These are phyloP conservation scores for Keithomyces neogunnii DNA, from an alignment of 2,329 filamentous ascomycete genomes.

Conservation along the genomic window DNA sequence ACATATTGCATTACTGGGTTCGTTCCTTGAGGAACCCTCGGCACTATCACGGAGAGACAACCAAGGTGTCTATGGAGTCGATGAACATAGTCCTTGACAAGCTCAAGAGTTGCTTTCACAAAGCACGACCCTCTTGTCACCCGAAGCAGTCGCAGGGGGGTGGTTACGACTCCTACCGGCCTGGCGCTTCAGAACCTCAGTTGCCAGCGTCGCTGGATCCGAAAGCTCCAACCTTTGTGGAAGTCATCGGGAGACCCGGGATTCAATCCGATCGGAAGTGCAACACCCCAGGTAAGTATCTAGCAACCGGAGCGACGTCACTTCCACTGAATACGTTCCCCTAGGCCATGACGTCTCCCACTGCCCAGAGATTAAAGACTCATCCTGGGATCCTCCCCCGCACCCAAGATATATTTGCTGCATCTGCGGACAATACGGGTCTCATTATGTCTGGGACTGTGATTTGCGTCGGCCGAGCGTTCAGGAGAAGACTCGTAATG, in stretches of 20 bases:
- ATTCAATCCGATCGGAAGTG: neutral
- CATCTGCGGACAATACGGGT: conserved; percentile 1
- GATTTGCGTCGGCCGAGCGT: neutral
- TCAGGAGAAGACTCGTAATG: neutral
- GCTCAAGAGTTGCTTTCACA: neutral
- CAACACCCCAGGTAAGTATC: neutral
- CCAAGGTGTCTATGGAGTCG: neutral
- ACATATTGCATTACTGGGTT: neutral
- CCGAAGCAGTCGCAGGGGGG: too few relatives aligned
- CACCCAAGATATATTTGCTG: conserved; percentile 4
- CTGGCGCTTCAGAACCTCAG: too few relatives aligned
- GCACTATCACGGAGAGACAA: neutral
- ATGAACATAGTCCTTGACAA: neutral
- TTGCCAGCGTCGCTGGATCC: too few relatives aligned
- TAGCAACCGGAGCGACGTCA: neutral
- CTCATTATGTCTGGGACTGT: conserved; percentile 6
- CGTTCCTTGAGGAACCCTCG: neutral
- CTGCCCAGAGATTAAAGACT: neutral
- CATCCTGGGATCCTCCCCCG: neutral
- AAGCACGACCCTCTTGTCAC: neutral
- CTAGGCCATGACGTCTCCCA: neutral
- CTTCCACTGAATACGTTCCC: neutral
- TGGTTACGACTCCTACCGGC: too few relatives aligned
- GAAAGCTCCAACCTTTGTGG: neutral
- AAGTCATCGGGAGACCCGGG: too few relatives aligned